Base-by-base conservation (phyloP, 2,329 filamentous ascomycete genomes). In the Thielaviopsis musarum region DNA sequence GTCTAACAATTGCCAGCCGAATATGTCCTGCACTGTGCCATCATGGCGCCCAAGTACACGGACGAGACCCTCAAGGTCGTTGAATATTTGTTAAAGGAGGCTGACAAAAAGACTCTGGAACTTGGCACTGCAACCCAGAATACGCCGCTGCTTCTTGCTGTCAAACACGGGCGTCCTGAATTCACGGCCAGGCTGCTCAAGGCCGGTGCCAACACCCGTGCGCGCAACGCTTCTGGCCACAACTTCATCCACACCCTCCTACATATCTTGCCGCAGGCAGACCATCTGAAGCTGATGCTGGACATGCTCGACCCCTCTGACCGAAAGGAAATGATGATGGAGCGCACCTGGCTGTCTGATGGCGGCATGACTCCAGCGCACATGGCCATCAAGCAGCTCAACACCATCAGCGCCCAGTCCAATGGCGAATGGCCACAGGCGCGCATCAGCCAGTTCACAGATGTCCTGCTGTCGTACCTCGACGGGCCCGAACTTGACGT, bases 111-210 rank as follows among this genome's bases (percentile, higher is more conserved):
- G 2, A 76, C 75, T 0, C 66, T 94, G 1, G 80, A 89, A 60
- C 74, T 77, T 56, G 87, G 81, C 65, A 80, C 77, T 1, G 68
- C 73, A 1, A 66, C 72, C 7, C 81, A 81, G 0, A 72, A 77
- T 56, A 91, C 87, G 0, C 87, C 88, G 1, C 74, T 94, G 0
- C 77, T 83, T 59, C 68, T 88, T 10, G 87, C 88, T 1, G 84
- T 83, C 62, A 70, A 74, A 1, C 70, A 80, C 2, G 76, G 78
- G 12, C 76, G 78, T 21, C 65, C 75, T 17, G 72, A 80, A 1
- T 77, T 78, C 21, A 77, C 78, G 17, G 79, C 80, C 65, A 72
- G 81, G 0, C 75, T 95, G 41, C 75, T 91, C 56, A 72, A 77
- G 1, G 80, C 78, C 26, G 87, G 85, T 2, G 86, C 87, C 1